Percentiles rank a stretch among this genome's conserved stretches.
phyloP scores from a whole-genome alignment of 1,284 basidiomycete species.

The Cutaneotrichosporon sp. region DNA sequence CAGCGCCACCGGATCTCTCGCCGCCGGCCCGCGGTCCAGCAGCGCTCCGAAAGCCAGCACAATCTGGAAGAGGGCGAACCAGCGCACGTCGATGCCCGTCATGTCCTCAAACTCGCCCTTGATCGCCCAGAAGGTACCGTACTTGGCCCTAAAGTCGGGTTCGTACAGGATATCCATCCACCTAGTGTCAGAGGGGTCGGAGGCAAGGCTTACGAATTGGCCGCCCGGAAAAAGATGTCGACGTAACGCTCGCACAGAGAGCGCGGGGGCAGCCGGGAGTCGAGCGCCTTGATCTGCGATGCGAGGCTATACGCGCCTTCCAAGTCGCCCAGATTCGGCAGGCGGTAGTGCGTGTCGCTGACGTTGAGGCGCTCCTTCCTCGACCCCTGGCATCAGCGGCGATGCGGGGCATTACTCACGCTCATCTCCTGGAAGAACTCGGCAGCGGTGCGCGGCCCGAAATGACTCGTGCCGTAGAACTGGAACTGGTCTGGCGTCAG shows the following conservation, averaged over 20 bases:
- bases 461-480: slow-evolving; percentile 32
- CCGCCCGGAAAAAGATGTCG: slow-evolving; percentile 22
- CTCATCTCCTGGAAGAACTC: slow-evolving; percentile 19
- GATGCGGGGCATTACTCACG: neutral
- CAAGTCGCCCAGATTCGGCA: slow-evolving; percentile 6
- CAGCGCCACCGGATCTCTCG: slow-evolving; percentile 21
- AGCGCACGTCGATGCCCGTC: slow-evolving; percentile 28
- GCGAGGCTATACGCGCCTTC: slow-evolving; percentile 9
- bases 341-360: slow-evolving; percentile 17
- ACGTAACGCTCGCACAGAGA: slow-evolving; percentile 26
- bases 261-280: slow-evolving; percentile 22
- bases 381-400: neutral
- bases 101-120: slow-evolving; percentile 25
- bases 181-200: slow-evolving; percentile 6
- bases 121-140: slow-evolving; percentile 25
- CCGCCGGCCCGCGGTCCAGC: slow-evolving; percentile 13
- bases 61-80: slow-evolving; percentile 31
- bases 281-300: slow-evolving; percentile 22
- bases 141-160: slow-evolving; percentile 27
- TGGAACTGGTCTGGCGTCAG: slow-evolving; percentile 22
- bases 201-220: slow-evolving; percentile 24
- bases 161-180: slow-evolving; percentile 32
- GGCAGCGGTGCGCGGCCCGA: slow-evolving; percentile 26
- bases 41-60: slow-evolving; percentile 33
- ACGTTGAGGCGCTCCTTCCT: slow-evolving; percentile 10